Evolutionary conservation across 148 eudicot species (phyloP), one percentile per base, ranked within the genome.

Genomic region (Amaranthus palmeri): DNA sequence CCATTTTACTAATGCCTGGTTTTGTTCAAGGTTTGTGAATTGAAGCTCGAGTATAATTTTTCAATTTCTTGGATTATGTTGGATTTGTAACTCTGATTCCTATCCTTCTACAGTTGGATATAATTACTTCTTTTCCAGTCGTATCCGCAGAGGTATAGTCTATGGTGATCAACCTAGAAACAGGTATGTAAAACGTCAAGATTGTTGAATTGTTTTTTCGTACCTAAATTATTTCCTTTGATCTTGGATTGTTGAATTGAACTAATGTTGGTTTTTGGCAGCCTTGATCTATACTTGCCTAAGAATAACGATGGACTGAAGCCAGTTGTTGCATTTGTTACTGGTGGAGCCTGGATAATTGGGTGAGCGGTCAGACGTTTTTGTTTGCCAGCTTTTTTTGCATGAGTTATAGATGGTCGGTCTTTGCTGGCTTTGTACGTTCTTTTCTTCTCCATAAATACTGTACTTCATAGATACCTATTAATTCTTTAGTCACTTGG

Each of bases 281-380:
- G 98, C 77, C 83, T 95, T 81, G 98, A 95, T 88, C 87, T 95
- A n/a, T 87, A 89, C 80, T 79, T 95, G 70, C 98, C 98, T 10
- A 81, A 68, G 77, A 83, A 89, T 71, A 81, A 50, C 25, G 78
- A 86, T 9, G 82, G 86, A 51, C 85, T 80, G 69, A 89, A 86
- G 80, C 97, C 98, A 74, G 93, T 91, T 77, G 82, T 95, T 40
- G 79, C 83, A 50, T 95, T 95, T 82, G 88, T 95, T 61, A 91
- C 98, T 14, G 98, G 98, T 72, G 98, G 98, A 72, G 98, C 98
- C 65, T 95, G 98, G 98, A 91, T 91, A 74, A 95, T 95, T 72
- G 98, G 98, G 98, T 95, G 75, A 83, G 95, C 85, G 74, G 3
- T 76, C 40, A 18, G 5, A 10, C 36, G 36, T 25, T 25, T 25